Evolutionary conservation across 306 rosid species (phyloP).

Genomic region (Casuarina cunninghamiana): DNA sequence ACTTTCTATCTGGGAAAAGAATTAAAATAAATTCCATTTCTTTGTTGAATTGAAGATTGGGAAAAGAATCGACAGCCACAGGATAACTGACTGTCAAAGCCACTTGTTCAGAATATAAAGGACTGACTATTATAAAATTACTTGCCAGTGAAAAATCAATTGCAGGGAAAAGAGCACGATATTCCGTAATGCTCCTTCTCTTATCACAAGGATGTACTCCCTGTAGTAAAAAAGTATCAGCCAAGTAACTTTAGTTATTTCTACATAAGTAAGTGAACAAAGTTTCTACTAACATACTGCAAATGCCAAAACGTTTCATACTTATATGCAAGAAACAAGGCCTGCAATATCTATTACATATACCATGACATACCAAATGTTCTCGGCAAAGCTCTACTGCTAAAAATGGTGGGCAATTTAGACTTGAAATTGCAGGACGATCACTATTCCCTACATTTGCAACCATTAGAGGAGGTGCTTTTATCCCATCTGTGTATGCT

Average conservation of each 20-base stretch:
- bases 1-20: slow-evolving; percentile 61
- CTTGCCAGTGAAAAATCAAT: slow-evolving; percentile 83
- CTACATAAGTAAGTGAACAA: neutral
- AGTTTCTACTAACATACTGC: neutral
- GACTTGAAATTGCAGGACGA: slow-evolving; percentile 65
- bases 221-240: slow-evolving; percentile 42
- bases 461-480: slow-evolving; percentile 69
- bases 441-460: slow-evolving; percentile 58
- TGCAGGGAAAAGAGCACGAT: slow-evolving; percentile 76
- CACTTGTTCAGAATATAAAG: slow-evolving; percentile 8
- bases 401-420: slow-evolving; percentile 75
- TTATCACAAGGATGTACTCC: slow-evolving; percentile 94
- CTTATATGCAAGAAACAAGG: neutral
- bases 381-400: slow-evolving; percentile 91
- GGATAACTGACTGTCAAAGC: neutral
- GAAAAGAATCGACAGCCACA: slow-evolving; percentile 19
- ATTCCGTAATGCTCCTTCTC: slow-evolving; percentile 77
- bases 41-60: slow-evolving; percentile 18
- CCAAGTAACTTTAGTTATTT: slow-evolving; percentile 11
- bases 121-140: slow-evolving; percentile 24
- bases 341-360: neutral
- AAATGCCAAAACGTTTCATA: neutral
- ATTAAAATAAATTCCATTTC: slow-evolving; percentile 19
- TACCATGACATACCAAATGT: slow-evolving; percentile 60
- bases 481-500: slow-evolving; percentile 48